Evolutionary conservation across 768 basidiomycete genomes (phyloP), one percentile per base, ranked within the genome.

Genomic region (Sutorius australiensis): DNA sequence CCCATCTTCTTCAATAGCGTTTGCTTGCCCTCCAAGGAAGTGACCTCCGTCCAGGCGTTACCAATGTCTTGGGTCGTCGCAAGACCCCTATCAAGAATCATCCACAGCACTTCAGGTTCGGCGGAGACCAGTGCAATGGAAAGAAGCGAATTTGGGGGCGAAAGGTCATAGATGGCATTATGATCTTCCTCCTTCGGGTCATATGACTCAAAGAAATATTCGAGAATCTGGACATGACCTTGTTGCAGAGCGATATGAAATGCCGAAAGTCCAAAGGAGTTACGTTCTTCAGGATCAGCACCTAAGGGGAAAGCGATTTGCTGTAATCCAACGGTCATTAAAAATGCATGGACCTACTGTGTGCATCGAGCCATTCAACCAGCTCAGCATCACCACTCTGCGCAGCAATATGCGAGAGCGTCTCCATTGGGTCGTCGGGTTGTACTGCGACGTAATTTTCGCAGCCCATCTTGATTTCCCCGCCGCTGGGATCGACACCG

Each of bases 251-350:
- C 85, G 47, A 82, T 58, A 66, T 91, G 87, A 70, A 88, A 83
- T 2, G 84, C 78, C 4, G 87, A 86, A 45, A 77, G 71, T 21
- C 79, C 78, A 46, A 73, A 57, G 0, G 74, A 76, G 67, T 89
- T 77, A 48, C 80, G 78, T 64, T 90, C 89, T 55, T 89, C 87
- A 17, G 80, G 74, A 56, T 89, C 85, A 45, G 86, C 87, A 70
- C 81, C 89, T 90, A 61, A 30, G 55, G 44, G 45, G 55, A 40
- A 48, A 58, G 41, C 59, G 55, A 59, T 58, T 36, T 54, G 52
- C 40, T 55, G 60, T 48, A 56, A 53, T 46, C 43, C 51, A 59
- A 31, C 58, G 58, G 60, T 45, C 55, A 64, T 67, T 63, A 65
- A 58, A 48, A 50, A 7, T 48, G 58, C 43, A 37, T 50, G 68